Base-by-base conservation (phyloP, 129 eudicot genomes). In the Arctium minus region DNA sequence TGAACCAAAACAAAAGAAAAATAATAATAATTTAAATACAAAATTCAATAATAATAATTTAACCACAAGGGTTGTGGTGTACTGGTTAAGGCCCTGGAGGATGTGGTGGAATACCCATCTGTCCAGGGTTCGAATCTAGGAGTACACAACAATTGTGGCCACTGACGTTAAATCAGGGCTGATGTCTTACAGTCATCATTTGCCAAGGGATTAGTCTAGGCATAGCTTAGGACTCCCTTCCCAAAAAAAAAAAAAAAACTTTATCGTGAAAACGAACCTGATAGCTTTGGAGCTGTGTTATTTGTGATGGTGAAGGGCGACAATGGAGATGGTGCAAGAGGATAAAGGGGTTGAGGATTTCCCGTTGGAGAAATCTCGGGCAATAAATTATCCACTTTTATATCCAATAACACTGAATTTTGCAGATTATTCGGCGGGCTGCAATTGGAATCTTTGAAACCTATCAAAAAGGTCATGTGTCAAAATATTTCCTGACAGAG, bases 301-400 rank as follows among this genome's bases (percentile, higher is more conserved):
- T 96, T 96, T 71, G 98, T 91, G 85, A 93, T 93, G 46, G 99
- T 93, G 88, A 93, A 96, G 64, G 99, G 99, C 70, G 94, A 80
- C 83, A 91, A 83, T 15, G 97, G 99, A 79, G 99, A 93, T 56
- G 99, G 99, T 73, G 99, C 92, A 87, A 93, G 88, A 81, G 99
- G 99, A 86, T 91, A 85, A 84, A 93, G 86, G n/a, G 99, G 99
- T 89, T 87, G 90, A 79, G 99, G 99, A 87, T 93, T 83, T 73
- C 91, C 87, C 13, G 85, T 84, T 40, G 99, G 99, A 81, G 98
- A 88, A 76, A 73, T 94, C 77, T 82, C 46, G 2, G 99, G 97
- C 79, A 96, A 77, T 65, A 93, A 86, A 72, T 40, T 86, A 86
- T 85, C 90, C 38, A n/a, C 84, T 80, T 80, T 90, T 83, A 74